Conservation (phyloP, 1,139 yeast genomes). For the Eremothecium coryli region DNA sequence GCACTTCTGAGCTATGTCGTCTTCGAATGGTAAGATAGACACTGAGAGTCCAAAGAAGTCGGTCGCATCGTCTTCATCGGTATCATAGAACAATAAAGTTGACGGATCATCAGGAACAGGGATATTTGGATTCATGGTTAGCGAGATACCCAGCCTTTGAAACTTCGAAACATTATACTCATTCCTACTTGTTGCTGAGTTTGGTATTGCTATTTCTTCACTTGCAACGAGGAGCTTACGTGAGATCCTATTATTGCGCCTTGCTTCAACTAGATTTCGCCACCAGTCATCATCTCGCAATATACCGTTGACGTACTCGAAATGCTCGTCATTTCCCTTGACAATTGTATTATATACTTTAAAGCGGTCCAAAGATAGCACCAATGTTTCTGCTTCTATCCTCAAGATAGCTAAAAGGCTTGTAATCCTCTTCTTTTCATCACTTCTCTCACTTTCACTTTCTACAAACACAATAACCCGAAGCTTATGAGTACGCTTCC, state of each 20-base stretch:
- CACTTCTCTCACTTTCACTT: slow-evolving; percentile 53
- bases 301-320: slow-evolving; percentile 31
- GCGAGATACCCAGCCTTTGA: slow-evolving; percentile 65
- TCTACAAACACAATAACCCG: slow-evolving; percentile 90
- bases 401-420: slow-evolving; percentile 65
- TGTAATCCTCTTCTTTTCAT: slow-evolving; percentile 54
- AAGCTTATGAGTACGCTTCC: slow-evolving; percentile 67
- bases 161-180: slow-evolving; percentile 46
- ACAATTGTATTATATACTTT: slow-evolving; percentile 66
- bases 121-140: slow-evolving; percentile 60
- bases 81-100: slow-evolving; percentile 7
- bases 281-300: slow-evolving; percentile 49
- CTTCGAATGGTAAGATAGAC: not conserved
- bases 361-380: slow-evolving; percentile 59
- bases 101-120: slow-evolving; percentile 24
- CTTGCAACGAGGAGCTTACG: slow-evolving; percentile 22
- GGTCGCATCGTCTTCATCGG: slow-evolving; percentile 22
- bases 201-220: slow-evolving; percentile 8
- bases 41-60: slow-evolving; percentile 11
- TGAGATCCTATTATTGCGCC: slow-evolving; percentile 34
- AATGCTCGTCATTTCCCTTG: slow-evolving; percentile 42
- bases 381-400: slow-evolving; percentile 69
- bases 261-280: slow-evolving; percentile 51
- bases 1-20: slow-evolving; percentile 3
- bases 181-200: slow-evolving; percentile 17